Percentiles rank a stretch among this genome's conserved stretches.
Evolutionary conservation across 1,139 yeast species (phyloP).

Genomic region (Citeromyces siamensis): DNA sequence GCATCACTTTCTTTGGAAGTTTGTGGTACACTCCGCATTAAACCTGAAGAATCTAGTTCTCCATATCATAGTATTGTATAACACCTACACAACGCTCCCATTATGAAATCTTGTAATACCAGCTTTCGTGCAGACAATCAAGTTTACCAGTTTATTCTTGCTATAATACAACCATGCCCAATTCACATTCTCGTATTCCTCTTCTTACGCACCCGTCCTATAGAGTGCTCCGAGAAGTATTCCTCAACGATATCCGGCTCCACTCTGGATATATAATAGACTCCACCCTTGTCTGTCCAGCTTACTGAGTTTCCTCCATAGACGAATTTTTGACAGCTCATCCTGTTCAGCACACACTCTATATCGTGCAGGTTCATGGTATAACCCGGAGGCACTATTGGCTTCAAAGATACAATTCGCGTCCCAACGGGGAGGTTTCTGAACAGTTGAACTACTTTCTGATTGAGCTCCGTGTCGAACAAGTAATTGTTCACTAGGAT

Average conservation of each 20-base stretch:
- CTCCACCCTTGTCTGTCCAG: slow-evolving; percentile 85
- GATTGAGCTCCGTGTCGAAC: slow-evolving; percentile 63
- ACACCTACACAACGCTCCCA: too few species aligned
- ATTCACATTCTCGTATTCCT: too few species aligned
- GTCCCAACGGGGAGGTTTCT: slow-evolving; percentile 54
- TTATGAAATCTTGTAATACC: too few species aligned
- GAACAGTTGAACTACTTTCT: slow-evolving; percentile 54
- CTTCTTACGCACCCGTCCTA: slow-evolving; percentile 3
- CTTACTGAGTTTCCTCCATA: slow-evolving; percentile 69
- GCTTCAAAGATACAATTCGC: slow-evolving; percentile 65
- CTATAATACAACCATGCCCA: too few species aligned
- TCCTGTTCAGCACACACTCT: slow-evolving; percentile 51
- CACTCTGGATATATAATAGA: slow-evolving; percentile 68
- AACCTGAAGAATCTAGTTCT: too few species aligned
- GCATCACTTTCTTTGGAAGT: too few species aligned
- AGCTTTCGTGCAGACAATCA: too few species aligned
- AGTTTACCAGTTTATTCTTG: too few species aligned
- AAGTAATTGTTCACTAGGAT: slow-evolving; percentile 73
- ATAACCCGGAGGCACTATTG: slow-evolving; percentile 52
- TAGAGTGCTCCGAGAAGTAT: slow-evolving; percentile 17
- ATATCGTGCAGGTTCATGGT: slow-evolving; percentile 38
- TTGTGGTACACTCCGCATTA: too few species aligned
- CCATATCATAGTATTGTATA: too few species aligned
- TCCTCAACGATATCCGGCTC: slow-evolving; percentile 28
- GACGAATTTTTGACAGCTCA: slow-evolving; percentile 50